Base-by-base conservation (phyloP, 129 eudicot species). In the Mikania micrantha region DNA sequence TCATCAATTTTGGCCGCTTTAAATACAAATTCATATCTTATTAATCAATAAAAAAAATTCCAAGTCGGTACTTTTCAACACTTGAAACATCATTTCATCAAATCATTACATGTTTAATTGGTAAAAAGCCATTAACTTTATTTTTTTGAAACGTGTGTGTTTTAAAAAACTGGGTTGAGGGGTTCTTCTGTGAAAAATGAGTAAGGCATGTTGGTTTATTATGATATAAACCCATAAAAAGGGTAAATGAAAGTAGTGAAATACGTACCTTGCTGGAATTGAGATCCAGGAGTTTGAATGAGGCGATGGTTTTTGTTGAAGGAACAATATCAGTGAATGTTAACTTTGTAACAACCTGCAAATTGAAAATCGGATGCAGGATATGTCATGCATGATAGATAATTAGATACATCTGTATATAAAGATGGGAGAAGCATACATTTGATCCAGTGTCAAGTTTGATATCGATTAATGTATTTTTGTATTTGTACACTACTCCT, bases 381-480 rank as follows among this genome's bases (percentile, higher is more conserved):
- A 36, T 36, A 36, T 12, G 9, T 36, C 41, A 32, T 31, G 5
- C 17, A 36, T 45, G 59, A 70, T 20, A 16, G 12, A 70, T 41
- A 19, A 4, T 35, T 50, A 45, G 41, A 56, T 56, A 59, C n/a
- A n/a, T n/a, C n/a, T n/a, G n/a, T n/a, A n/a, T n/a, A 63, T 12
- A 32, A 77, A 52, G 64, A 71, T 54, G 66, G 1, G 31, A 64
- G 72, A 28, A 61, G 67, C 86, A 59, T 60, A 91, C 98, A 50
- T 91, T 91, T 64, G 96, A 91, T 56, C 78, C 87, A 15, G 96
- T 91, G 77, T 93, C 98, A 64, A 86, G 77, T 78, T 88, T 93
- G 73, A 88, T 84, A 77, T 93, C 95, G 64, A 90, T 39, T 70
- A 82, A 64, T 21, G 85, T 73, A 65, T 93, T 93, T 68, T 86